Conservation (phyloP, 495 filamentous ascomycete genomes). For the Neurospora sp. region DNA sequence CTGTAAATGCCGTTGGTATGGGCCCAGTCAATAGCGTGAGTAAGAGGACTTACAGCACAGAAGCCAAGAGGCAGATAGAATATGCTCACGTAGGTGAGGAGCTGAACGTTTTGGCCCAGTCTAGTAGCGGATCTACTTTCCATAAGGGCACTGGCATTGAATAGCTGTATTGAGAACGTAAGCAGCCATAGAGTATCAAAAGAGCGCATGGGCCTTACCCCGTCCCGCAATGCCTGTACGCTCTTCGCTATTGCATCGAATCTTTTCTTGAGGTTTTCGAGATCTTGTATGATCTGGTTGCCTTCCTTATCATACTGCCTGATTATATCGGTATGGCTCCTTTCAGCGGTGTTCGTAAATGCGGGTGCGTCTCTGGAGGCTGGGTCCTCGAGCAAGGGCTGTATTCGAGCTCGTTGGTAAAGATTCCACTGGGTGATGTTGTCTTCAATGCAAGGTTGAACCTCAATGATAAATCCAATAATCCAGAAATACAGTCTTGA, state of each 20-base stretch:
- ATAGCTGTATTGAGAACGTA: background rate
- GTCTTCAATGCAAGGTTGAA: background rate
- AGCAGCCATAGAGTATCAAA: background rate
- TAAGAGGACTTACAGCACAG: constrained; percentile 16
- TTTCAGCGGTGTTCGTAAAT: too few relatives aligned
- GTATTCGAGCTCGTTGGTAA: background rate
- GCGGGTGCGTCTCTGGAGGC: background rate
- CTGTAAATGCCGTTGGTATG: background rate
- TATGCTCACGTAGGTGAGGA: constrained; percentile 28
- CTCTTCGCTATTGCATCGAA: background rate
- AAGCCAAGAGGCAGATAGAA: constrained; percentile 26
- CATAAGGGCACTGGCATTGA: constrained; percentile 17
- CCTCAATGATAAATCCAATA: background rate
- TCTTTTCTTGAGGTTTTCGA: background rate
- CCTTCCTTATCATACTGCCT: background rate
- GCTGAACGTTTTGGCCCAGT: constrained; percentile 25
- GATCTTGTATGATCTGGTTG: background rate
- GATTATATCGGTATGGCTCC: too few relatives aligned
- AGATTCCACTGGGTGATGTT: background rate
- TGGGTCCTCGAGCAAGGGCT: background rate
- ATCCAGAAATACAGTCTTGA: constrained; percentile 11
- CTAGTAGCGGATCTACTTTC: constrained; percentile 26
- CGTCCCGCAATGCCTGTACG: background rate
- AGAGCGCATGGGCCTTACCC: background rate
- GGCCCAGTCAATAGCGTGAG: too few relatives aligned